Evolutionary conservation across 1,139 yeast genomes (phyloP).

Genomic region (Kazachstania sp.): DNA sequence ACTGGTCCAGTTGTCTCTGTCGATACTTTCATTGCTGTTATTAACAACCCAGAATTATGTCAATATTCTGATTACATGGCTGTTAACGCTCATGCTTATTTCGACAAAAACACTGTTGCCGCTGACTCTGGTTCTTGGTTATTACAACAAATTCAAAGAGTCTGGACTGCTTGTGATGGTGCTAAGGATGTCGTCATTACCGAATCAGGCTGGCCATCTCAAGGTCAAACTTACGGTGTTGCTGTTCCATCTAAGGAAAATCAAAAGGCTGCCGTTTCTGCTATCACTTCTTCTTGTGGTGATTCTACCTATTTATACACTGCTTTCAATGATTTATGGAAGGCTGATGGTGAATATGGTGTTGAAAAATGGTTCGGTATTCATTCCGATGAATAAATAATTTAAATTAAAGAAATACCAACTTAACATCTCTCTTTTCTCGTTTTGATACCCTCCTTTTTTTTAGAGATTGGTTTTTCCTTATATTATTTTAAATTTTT

Average conservation of each 20-base stretch:
- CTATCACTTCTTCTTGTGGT: slow-evolving; percentile 50
- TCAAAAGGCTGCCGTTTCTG: slow-evolving; percentile 51
- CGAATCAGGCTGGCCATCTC: slow-evolving; percentile 79
- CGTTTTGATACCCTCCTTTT: too few species aligned
- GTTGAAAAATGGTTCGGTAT: slow-evolving; percentile 75
- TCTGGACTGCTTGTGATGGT: slow-evolving; percentile 57
- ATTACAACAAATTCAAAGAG: slow-evolving; percentile 54
- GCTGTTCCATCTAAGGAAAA: slow-evolving; percentile 63
- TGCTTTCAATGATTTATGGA: slow-evolving; percentile 74
- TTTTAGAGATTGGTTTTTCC: background rate
- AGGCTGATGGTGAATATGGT: slow-evolving; percentile 54
- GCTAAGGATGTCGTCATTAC: slow-evolving; percentile 52
- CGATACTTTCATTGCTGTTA: slow-evolving; percentile 70
- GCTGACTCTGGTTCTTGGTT: slow-evolving; percentile 65
- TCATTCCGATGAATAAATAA: slow-evolving; percentile 12
- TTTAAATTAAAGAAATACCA: background rate
- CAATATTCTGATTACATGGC: slow-evolving; percentile 68
- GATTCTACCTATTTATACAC: slow-evolving; percentile 53
- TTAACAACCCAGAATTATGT: slow-evolving; percentile 65
- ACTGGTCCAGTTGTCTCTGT: slow-evolving; percentile 66
- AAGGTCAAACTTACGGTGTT: slow-evolving; percentile 55
- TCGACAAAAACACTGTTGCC: slow-evolving; percentile 63
- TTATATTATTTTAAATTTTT: too few species aligned
- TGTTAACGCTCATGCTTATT: slow-evolving; percentile 73
- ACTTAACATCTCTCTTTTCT: background rate